Evolutionary conservation across 164 flowering plant genomes (phyloP).

Genomic region (Tinospora cordifolia): DNA sequence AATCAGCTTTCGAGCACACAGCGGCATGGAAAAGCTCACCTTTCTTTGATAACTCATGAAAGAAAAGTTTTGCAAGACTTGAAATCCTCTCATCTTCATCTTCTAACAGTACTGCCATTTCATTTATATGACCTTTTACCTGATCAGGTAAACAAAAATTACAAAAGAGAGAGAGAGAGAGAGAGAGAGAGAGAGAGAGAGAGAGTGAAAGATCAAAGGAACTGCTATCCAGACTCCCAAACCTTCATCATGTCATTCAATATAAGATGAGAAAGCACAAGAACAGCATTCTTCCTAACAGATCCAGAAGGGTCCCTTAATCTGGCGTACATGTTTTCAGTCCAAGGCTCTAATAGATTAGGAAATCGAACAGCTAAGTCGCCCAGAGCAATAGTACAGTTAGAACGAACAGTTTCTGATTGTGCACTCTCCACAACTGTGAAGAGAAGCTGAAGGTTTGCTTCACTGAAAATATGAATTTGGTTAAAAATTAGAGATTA

Average conservation of each 20-base stretch:
- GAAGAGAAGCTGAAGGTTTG: constrained; percentile 96
- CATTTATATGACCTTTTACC: constrained; percentile 97
- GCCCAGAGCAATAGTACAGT: constrained; percentile 89
- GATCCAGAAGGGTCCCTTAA: constrained; percentile 67
- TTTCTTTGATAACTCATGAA: constrained; percentile 90
- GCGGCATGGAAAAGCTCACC: constrained; percentile 33
- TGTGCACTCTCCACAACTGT: constrained; percentile 85
- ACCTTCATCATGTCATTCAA: constrained; percentile 99
- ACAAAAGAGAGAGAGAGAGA: not conserved
- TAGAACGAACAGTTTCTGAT: constrained; percentile 88
- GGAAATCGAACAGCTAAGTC: constrained; percentile 98
- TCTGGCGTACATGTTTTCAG: constrained; percentile 90
- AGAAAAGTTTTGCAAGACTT: constrained; percentile 83
- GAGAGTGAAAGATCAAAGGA: constrained; percentile 12
- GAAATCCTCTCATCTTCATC: constrained; percentile 93
- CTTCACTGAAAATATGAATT: constrained; percentile 51
- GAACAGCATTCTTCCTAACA: constrained; percentile 91
- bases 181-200: constrained; percentile 4
- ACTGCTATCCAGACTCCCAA: constrained; percentile 7
- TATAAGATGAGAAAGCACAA: constrained; percentile 98
- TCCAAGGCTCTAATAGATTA: constrained; percentile 96
- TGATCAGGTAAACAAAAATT: constrained; percentile 22
- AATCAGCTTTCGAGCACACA: not conserved
- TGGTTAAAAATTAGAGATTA: constrained; percentile 6
- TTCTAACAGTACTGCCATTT: constrained; percentile 82